Conservation (phyloP, 768 basidiomycete species). For the Kockovaella imperatae region DNA sequence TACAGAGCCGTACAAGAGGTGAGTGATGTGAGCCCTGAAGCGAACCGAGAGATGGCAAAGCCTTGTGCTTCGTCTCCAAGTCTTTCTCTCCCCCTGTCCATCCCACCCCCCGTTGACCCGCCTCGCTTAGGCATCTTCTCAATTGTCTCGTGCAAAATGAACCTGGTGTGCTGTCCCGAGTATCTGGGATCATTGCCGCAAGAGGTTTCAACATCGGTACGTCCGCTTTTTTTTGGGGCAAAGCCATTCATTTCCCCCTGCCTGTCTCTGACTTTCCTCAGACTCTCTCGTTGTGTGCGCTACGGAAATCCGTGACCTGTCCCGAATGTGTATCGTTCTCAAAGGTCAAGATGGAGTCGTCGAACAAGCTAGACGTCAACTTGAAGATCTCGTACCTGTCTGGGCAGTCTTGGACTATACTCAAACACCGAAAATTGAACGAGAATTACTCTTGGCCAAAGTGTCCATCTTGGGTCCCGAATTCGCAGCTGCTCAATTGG, state of each 20-base stretch:
- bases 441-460: constrained; percentile 90
- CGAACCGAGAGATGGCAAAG: no score
- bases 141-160: constrained; percentile 99
- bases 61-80: no score
- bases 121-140: constrained; percentile 67
- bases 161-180: constrained; percentile 96
- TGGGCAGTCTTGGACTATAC: constrained; percentile 99
- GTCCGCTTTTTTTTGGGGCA: background rate
- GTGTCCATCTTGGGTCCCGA: constrained; percentile 96
- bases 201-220: constrained; percentile 75
- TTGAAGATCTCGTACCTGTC: constrained; percentile 95
- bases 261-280: constrained; percentile 47
- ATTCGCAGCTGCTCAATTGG: constrained; percentile 84
- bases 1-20: constrained; percentile 63
- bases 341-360: constrained; percentile 95
- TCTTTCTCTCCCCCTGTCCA: background rate
- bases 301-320: constrained; percentile 92
- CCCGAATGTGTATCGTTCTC: constrained; percentile 95
- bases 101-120: background rate
- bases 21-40: constrained; percentile 5
- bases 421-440: constrained; percentile 77
- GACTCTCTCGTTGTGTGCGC: constrained; percentile 97
- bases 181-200: constrained; percentile 93
- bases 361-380: constrained; percentile 89
- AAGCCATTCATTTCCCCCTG: background rate